These are phyloP conservation scores for Sonneratia caseolaris DNA, from an alignment of 345 rosid genomes.

Conservation along the genomic window DNA sequence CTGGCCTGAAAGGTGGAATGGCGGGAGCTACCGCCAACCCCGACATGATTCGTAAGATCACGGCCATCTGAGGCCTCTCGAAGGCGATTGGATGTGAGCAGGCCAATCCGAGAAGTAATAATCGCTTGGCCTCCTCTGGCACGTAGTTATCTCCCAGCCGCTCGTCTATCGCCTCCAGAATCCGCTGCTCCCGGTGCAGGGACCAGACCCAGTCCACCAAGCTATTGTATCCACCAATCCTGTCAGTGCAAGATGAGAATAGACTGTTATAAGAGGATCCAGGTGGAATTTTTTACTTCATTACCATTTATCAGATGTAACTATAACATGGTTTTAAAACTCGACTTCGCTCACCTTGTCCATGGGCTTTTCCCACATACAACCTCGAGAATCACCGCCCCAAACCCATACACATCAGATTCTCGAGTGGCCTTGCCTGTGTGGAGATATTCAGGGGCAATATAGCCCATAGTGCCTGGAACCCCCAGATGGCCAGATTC, in stretches of 20 bases:
- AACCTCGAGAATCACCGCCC: conserved; percentile 37
- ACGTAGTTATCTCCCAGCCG: conserved; percentile 14
- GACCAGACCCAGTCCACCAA: conserved; percentile 42
- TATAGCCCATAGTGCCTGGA: conserved; percentile 27
- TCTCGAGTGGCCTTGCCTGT: conserved; percentile 47
- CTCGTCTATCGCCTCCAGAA: conserved; percentile 28
- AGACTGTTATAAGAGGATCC: background rate
- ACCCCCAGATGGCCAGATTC: conserved; percentile 13
- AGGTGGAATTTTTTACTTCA: too few relatives aligned
- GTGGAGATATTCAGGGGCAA: conserved; percentile 54
- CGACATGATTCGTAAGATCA: conserved; percentile 23
- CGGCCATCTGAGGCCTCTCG: conserved; percentile 25
- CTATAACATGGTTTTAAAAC: too few relatives aligned
- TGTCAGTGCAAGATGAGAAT: background rate
- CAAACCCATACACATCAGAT: conserved; percentile 50
- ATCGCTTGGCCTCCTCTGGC: conserved; percentile 23
- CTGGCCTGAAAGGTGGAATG: conserved; percentile 33
- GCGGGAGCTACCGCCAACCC: conserved; percentile 25
- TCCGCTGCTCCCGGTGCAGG: conserved; percentile 26
- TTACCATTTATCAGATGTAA: too few relatives aligned
- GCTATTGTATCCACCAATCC: conserved; percentile 18
- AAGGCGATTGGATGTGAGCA: conserved; percentile 33
- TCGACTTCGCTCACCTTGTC: background rate
- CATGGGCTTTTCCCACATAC: conserved; percentile 25
- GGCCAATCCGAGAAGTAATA: conserved; percentile 32